phyloP scores from a whole-genome alignment of 768 basidiomycete genomes.

The Boletus patriciae region DNA sequence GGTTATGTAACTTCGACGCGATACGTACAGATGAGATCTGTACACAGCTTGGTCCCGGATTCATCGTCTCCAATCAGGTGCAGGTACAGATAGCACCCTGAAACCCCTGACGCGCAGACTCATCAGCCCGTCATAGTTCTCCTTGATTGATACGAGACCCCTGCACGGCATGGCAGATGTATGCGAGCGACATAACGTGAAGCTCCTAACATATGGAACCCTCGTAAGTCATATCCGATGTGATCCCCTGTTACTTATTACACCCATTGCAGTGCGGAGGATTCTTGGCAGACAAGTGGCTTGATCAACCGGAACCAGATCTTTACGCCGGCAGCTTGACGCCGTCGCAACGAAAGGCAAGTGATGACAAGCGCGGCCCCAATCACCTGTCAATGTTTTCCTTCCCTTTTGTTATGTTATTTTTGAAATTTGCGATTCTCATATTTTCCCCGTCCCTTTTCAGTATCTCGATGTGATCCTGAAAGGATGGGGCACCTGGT shows the following conservation, averaged over 20 bases:
- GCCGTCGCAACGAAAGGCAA: slow-evolving; percentile 81
- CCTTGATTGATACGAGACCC: slow-evolving; percentile 76
- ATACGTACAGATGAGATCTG: slow-evolving; percentile 78
- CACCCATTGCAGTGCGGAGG: slow-evolving; percentile 66
- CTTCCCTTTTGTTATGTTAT: background rate
- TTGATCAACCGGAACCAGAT: slow-evolving; percentile 67
- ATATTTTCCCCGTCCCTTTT: background rate
- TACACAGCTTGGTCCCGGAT: slow-evolving; percentile 64
- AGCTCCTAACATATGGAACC: slow-evolving; percentile 80
- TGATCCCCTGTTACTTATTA: slow-evolving; percentile 2
- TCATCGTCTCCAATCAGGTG: slow-evolving; percentile 80
- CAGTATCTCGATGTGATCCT: slow-evolving; percentile 85
- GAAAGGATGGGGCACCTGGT: slow-evolving; percentile 77
- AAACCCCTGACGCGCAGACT: slow-evolving; percentile 1
- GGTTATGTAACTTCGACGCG: slow-evolving; percentile 81
- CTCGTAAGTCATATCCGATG: slow-evolving; percentile 47
- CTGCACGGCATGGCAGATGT: slow-evolving; percentile 76
- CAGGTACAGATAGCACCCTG: slow-evolving; percentile 48
- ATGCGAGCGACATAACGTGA: slow-evolving; percentile 69
- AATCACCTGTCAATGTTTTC: background rate
- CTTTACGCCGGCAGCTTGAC: slow-evolving; percentile 65
- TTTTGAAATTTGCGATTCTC: background rate
- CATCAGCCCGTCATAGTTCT: slow-evolving; percentile 53
- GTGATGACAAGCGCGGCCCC: slow-evolving; percentile 3
- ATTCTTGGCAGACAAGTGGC: slow-evolving; percentile 77